Conservation (phyloP, 495 filamentous ascomycete species). For the Chaetomium cochliodes region DNA sequence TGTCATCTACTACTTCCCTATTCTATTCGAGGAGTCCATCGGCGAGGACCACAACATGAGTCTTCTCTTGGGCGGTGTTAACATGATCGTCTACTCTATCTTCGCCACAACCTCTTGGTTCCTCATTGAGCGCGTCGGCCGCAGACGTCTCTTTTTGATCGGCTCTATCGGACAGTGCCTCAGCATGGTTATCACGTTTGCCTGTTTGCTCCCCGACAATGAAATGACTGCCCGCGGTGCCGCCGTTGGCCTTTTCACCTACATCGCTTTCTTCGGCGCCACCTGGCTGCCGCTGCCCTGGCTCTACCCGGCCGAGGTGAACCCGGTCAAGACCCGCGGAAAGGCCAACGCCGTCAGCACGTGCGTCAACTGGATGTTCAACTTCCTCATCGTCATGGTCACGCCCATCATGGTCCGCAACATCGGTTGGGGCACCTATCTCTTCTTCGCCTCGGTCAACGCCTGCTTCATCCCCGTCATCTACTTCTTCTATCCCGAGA, state of each 20-base stretch:
- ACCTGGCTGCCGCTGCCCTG: constrained; percentile 72
- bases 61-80: constrained; percentile 72
- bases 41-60: constrained; percentile 56
- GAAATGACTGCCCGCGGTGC: constrained; percentile 61
- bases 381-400: constrained; percentile 79
- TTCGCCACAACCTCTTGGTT: constrained; percentile 79
- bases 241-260: constrained; percentile 74
- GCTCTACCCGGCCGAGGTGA: constrained; percentile 66
- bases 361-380: constrained; percentile 78
- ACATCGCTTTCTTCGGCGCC: constrained; percentile 74
- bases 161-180: constrained; percentile 68
- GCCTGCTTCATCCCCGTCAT: constrained; percentile 69
- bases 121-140: constrained; percentile 71
- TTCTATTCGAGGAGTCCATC: constrained; percentile 70
- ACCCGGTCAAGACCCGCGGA: constrained; percentile 69
- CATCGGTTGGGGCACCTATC: constrained; percentile 74
- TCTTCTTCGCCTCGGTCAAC: constrained; percentile 75
- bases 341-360: constrained; percentile 76
- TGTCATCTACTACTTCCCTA: constrained; percentile 80
- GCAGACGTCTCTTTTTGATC: constrained; percentile 67
- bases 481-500: constrained; percentile 78
- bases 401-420: constrained; percentile 68
- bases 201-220: constrained; percentile 61
- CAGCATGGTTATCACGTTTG: constrained; percentile 75
- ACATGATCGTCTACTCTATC: constrained; percentile 76